Evolutionary conservation across 345 rosid species (phyloP).

Genomic region (Eucalyptus polyanthemos): DNA sequence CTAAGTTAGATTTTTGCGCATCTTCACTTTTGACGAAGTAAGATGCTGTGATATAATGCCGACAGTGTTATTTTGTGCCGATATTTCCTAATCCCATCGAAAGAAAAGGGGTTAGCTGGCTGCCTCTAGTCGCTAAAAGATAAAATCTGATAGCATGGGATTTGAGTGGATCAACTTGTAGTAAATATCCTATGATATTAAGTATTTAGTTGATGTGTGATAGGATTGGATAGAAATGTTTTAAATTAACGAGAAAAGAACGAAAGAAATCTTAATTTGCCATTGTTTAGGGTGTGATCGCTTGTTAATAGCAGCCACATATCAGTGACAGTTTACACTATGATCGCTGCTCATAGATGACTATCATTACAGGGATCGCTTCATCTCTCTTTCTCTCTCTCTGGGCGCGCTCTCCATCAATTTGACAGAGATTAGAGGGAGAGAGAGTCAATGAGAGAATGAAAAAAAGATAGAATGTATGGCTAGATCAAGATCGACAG

Average conservation of each 20-base stretch:
- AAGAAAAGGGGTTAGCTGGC: background rate
- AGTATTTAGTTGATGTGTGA: background rate
- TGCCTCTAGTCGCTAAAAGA: background rate
- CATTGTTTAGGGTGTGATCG: background rate
- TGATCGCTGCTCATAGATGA: background rate
- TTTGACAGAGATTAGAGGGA: background rate
- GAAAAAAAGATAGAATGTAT: background rate
- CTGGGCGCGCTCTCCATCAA: background rate
- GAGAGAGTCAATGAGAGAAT: background rate
- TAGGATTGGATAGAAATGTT: background rate
- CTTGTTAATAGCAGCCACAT: background rate
- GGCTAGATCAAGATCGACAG: background rate
- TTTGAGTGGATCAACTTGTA: background rate
- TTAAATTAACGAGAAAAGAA: background rate
- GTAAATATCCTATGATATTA: background rate
- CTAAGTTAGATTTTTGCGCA: background rate
- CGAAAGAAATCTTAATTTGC: background rate
- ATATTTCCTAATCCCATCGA: background rate
- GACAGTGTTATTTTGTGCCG: background rate
- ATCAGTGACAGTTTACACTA: background rate
- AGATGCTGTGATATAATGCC: background rate
- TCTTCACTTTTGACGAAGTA: background rate
- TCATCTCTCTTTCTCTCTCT: background rate
- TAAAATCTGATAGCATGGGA: background rate
- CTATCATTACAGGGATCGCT: background rate